phyloP scores from a whole-genome alignment of 1,139 yeast genomes.

The Casaregolazyma lundiana region DNA sequence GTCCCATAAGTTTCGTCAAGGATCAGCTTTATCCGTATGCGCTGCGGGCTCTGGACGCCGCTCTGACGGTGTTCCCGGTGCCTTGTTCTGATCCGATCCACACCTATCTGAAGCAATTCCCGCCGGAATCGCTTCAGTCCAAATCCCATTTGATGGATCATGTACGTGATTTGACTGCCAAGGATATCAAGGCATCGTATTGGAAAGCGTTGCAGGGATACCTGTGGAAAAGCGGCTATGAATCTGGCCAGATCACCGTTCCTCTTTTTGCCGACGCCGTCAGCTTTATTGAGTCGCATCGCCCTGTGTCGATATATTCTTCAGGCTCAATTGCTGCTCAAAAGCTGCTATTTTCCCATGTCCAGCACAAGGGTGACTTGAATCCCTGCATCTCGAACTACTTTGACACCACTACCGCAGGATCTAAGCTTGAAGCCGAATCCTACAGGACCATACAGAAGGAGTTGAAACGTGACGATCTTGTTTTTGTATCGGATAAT shows the following conservation, averaged over 20 bases:
- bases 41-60: conserved; percentile 19
- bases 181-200: conserved; percentile 72
- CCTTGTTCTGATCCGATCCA: conserved; percentile 11
- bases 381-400: conserved; percentile 57
- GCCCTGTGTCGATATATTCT: conserved; percentile 65
- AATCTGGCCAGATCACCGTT: conserved; percentile 65
- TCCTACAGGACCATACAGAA: conserved; percentile 58
- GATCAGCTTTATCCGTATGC: conserved; percentile 52
- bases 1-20: conserved; percentile 85
- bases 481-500: conserved; percentile 70
- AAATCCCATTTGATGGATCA: conserved; percentile 39
- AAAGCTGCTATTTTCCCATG: conserved; percentile 61
- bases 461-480: conserved; percentile 39
- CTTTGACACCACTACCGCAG: conserved; percentile 82
- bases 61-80: conserved; percentile 13
- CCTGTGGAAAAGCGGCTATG: conserved; percentile 79
- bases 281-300: conserved; percentile 41
- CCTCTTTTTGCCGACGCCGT: conserved; percentile 77
- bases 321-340: conserved; percentile 93
- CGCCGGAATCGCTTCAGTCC: conserved; percentile 32
- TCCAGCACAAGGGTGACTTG: conserved; percentile 41
- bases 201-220: conserved; percentile 78
- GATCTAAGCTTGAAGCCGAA: conserved; percentile 53
- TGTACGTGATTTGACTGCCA: conserved; percentile 52
- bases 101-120: conserved; percentile 43